These are phyloP conservation scores for Aristolochia californica DNA, from an alignment of 164 flowering plant species.

Conservation along the genomic window DNA sequence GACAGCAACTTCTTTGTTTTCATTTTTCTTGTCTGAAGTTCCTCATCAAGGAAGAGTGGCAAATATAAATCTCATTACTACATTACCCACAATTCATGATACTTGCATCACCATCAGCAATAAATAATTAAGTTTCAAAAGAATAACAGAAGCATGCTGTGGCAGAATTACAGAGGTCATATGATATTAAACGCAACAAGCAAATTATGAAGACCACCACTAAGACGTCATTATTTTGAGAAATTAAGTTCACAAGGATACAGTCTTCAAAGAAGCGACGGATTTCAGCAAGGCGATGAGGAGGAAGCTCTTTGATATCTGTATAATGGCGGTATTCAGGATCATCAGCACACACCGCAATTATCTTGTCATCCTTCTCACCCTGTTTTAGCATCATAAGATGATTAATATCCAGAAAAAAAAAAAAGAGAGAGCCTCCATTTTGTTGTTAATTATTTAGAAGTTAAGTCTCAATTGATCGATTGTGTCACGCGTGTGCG, in stretches of 20 bases:
- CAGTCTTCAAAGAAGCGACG: constrained; percentile 85
- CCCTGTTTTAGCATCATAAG: constrained; percentile 33
- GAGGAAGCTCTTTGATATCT: constrained; percentile 79
- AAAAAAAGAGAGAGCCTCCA: too few species aligned
- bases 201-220: not conserved
- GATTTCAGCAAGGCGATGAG: constrained; percentile 79
- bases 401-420: not conserved
- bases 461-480: too few species aligned
- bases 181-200: not conserved
- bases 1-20: constrained; percentile 83
- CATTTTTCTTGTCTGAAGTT: constrained; percentile 69
- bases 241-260: constrained; percentile 30
- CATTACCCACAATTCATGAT: too few species aligned
- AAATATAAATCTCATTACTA: not conserved
- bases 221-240: not conserved
- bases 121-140: not conserved
- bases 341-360: constrained; percentile 89
- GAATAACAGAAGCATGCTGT: too few species aligned
- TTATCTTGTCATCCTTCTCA: constrained; percentile 84
- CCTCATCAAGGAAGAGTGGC: constrained; percentile 2
- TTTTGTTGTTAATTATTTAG: too few species aligned
- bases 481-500: too few species aligned
- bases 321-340: constrained; percentile 72
- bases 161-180: not conserved
- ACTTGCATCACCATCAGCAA: not conserved